Base-by-base conservation (phyloP, 108 stramenopile species). In the Pelagomonas calceolata region DNA sequence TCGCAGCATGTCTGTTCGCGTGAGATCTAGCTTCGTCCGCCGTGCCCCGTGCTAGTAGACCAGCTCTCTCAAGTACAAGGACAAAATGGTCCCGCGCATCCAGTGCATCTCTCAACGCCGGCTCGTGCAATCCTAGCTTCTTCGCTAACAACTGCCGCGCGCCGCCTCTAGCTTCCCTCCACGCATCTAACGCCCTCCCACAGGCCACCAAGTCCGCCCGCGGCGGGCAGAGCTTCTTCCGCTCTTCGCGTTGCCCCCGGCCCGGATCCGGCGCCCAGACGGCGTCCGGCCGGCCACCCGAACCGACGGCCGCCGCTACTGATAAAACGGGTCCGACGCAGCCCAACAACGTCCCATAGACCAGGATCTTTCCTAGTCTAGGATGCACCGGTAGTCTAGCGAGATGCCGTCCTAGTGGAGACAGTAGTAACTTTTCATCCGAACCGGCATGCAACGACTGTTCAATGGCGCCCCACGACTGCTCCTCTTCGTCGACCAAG, bases 321-420 rank as follows among this genome's bases (percentile, higher is more conserved):
- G 93, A 93, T 64, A 92, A 68, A 31, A 88, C 81, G 35, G 80
- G 78, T 39, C 93, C 92, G n/a, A 92, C 64, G 66, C 89, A 88
- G 0, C 78, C 69, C 30, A 95, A 88, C 15, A 95, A 66, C 26
- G 78, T 67, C 30, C 91, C 91, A 67, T 77, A 83, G 64, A 93
- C 80, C 66, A 95, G 69, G 88, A 93, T 89, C 72, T 94, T 94
- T 16, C 88, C 95, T 0, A 94, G 71, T 36, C 89, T 72, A 26
- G 89, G 90, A 78, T 96, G 85, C 30, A 95, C 83, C 21, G 95
- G 95, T 26, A 98, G 82, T 66, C 85, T 89, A 0, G 92, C 88
- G 30, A 97, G 73, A 63, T 94, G 93, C 26, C 74, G 68, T 17
- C 97, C 97, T 12, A 97, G 83, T 14, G 94, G 88, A 36, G 94